phyloP scores from a whole-genome alignment of 305 asterid species.

The Stenogyne calaminthoides region DNA sequence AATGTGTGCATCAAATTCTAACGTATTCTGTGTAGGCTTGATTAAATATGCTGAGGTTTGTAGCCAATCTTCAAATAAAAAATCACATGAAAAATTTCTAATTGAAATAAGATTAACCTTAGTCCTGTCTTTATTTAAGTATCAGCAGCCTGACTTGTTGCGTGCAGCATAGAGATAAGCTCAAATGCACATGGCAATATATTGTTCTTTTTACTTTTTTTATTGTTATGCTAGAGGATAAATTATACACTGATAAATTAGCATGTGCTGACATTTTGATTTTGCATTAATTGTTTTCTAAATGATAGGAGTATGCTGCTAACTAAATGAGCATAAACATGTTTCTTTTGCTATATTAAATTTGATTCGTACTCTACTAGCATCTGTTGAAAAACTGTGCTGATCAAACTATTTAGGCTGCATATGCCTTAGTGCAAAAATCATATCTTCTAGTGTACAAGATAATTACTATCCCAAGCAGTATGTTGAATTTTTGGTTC shows the following conservation, averaged over 20 bases:
- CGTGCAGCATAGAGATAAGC: not conserved
- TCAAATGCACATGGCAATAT: not conserved
- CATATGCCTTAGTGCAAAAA: not conserved
- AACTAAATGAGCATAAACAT: conserved; percentile 1
- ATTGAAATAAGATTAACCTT: too few species aligned
- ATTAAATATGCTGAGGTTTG: not conserved
- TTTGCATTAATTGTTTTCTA: conserved; percentile 11
- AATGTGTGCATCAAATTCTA: not conserved
- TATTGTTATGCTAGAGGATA: not conserved
- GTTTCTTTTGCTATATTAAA: not conserved
- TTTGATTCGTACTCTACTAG: not conserved
- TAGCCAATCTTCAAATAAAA: too few species aligned
- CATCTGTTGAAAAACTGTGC: conserved; percentile 2
- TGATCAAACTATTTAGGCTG: not conserved
- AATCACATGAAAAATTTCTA: too few species aligned
- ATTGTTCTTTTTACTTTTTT: not conserved
- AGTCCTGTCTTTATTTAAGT: too few species aligned
- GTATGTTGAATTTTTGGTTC: conserved; percentile 6
- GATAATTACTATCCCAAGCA: not conserved
- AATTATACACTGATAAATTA: not conserved
- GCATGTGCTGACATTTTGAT: not conserved
- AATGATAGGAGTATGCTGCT: conserved; percentile 2
- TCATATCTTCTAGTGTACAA: not conserved
- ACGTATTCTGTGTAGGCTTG: conserved; percentile 7
- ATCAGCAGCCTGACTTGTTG: too few species aligned